Base-by-base conservation (phyloP, 306 rosid genomes). In the Cicer bijugum region DNA sequence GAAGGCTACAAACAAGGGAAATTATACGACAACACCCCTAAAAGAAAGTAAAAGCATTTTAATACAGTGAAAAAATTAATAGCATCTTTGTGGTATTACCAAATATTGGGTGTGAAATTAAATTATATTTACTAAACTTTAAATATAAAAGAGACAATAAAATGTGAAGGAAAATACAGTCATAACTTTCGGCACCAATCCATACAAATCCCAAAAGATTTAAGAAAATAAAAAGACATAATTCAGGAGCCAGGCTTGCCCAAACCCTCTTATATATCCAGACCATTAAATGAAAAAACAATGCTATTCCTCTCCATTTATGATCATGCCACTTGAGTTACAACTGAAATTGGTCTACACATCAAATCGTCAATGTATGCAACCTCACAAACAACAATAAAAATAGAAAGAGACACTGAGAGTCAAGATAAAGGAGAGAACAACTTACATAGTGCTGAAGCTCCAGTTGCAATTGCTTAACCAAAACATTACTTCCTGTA, bases 381-480 rank as follows among this genome's bases (percentile, higher is more conserved):
- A 57, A 70, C 79, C 65, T 81, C 51, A 5, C 77, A 61, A 33
- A 77, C 28, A 23, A 75, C 40, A 82, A 47, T 33, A 75, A 42
- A 51, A 65, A 45, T 44, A 69, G 50, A 72, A 43, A 15, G 52
- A 43, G 61, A 38, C 64, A 20, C 12, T 42, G 6, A 67, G 42
- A 61, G 38, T 42, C 61, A 19, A 55, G 69, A 46, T 19, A 70
- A 82, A 23, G 65, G 52, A 53, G 67, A 74, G 77, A 55, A 58
- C 47, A 76, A 80, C 98, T 74, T 82, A 94, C 98, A 74, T 80
- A 91, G 84, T 82, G 89, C 45, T 84, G 88, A 75, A 94, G 96
- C 82, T 91, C 96, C 75, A 91, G 91, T 35, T 94, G 98, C 80
- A 94, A 82, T 81, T 89, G 88, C 80, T 91, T 94, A 58, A 91